Base-by-base conservation (phyloP, 2,329 filamentous ascomycete genomes). In the Verticillium nonalfalfae region DNA sequence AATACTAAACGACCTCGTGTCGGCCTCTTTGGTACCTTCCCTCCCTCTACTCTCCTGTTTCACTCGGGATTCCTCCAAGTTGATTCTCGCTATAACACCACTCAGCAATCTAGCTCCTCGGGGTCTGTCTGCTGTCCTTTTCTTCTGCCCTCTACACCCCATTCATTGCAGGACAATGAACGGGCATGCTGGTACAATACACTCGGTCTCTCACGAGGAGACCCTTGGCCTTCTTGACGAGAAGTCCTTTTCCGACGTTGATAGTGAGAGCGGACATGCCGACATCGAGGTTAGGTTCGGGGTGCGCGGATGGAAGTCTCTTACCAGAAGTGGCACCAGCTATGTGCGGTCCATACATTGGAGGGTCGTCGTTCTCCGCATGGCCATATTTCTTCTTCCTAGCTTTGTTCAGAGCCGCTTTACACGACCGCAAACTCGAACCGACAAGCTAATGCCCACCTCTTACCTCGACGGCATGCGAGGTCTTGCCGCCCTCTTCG, bases 401-500 rank as follows among this genome's bases (percentile, higher is more conserved):
- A 81, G 78, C 70, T 84, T 84, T 66, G 66, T 83, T 56, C 80
- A 82, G 58, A 74, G 76, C 57, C 75, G 75, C 34, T 70, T 78
- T 61, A 73, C 73, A 38, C 71, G 77, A 45, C 76, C 79, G 59
- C 72, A 75, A 57, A 73, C 73, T 58, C 74, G 74, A n/a, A 70
- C 74, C 4, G 70, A 76, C 31, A 76, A 75, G 57, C 71, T 81
- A n/a, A 70, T 76, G 39, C 82, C 83, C 15, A 85, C 83, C 9
- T 77, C 83, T 7, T 85, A 85, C 66, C 80, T 85, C 56, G 83
- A 85, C 66, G 83, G 83, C 63, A 81, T 85, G 75, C 78, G 83
- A 63, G 83, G 83, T 14, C 69, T 85, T 13, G 83, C 82, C 45
- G 82, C 82, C 5, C 75, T 85, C 36, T 76, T 81, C 62, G 83